phyloP scores from a whole-genome alignment of 169 alveolate species.

The Cryptosporidium sp. region DNA sequence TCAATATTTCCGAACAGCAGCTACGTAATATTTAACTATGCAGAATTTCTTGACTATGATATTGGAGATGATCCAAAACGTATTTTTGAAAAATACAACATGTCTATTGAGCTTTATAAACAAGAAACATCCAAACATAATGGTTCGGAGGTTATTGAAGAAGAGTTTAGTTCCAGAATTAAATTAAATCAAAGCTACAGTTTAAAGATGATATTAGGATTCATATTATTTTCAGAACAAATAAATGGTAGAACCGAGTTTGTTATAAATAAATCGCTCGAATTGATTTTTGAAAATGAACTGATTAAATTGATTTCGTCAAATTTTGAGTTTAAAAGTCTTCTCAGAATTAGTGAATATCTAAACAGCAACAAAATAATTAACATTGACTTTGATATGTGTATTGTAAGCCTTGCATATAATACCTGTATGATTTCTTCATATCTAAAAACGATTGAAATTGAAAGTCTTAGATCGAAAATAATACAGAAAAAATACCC shows the following conservation, averaged over 20 bases:
- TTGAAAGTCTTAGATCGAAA: background rate
- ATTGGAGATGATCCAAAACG: conserved; percentile 29
- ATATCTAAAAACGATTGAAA: conserved; percentile 54
- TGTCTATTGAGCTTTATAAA: conserved; percentile 29
- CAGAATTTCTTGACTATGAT: conserved; percentile 73
- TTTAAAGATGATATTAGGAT: conserved; percentile 47
- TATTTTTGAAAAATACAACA: conserved; percentile 17
- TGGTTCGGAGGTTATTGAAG: background rate
- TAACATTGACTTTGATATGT: conserved; percentile 27
- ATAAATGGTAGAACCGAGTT: conserved; percentile 20
- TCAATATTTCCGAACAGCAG: conserved; percentile 22
- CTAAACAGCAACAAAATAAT: conserved; percentile 10
- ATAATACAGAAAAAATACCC: conserved; percentile 18
- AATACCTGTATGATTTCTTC: conserved; percentile 63
- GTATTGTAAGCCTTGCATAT: conserved; percentile 27
- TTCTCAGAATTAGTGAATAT: background rate
- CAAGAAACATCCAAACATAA: background rate
- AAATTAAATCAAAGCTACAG: background rate
- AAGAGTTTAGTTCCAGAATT: background rate
- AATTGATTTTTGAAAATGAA: conserved; percentile 43
- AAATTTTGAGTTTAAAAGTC: background rate
- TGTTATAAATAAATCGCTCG: conserved; percentile 2
- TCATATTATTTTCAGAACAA: conserved; percentile 41
- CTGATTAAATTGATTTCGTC: conserved; percentile 10
- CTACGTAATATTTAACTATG: conserved; percentile 50